Base-by-base conservation (phyloP, 106 monocot species). In the Dendrobium chrysotoxum region DNA sequence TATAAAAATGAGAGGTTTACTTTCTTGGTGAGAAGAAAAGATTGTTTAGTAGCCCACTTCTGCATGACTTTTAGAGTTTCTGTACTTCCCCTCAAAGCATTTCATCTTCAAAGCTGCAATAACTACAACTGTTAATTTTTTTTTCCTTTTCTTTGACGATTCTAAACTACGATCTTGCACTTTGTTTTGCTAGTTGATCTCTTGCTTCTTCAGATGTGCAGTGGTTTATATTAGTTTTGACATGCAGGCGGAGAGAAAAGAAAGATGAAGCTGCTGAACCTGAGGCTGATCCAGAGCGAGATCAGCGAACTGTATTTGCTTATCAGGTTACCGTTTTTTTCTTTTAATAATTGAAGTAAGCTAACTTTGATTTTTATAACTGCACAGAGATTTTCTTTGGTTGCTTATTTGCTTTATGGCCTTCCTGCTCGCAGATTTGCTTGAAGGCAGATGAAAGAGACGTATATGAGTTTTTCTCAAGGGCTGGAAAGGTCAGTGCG, bases 221-320 rank as follows among this genome's bases (percentile, higher is more conserved):
- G 23, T 75, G 44, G 18, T 75, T 44, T 44, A 23, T 75, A 21
- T n/a, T 23, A 42, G 21, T 44, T 35, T 50, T 76, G 23, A 44
- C 76, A 44, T 84, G 79, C 85, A 96, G 93, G 75, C 91, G 90
- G 11, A 89, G 78, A 77, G 89, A 89, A 12, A 91, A 88, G 84
- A 93, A 91, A 80, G 91, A 93, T 73, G 91, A 95, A 35, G 77
- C 21, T 66, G 70, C 82, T 5, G 93, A 93, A 53, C 90, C 89
- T 57, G 91, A 91, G 85, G 96, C 80, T 84, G 93, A 93, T 83
- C 96, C 91, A 78, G 96, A 96, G 86, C 83, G 93, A 41, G 96
- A 96, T 85, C 96, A 96, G 41, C 92, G 96, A 81, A 96, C 93
- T 86, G 93, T 96, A 72, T 96, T 96, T 86, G 96, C 96, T 78